phyloP scores from a whole-genome alignment of 495 filamentous ascomycete species.

The Aeminium ludgeri region DNA sequence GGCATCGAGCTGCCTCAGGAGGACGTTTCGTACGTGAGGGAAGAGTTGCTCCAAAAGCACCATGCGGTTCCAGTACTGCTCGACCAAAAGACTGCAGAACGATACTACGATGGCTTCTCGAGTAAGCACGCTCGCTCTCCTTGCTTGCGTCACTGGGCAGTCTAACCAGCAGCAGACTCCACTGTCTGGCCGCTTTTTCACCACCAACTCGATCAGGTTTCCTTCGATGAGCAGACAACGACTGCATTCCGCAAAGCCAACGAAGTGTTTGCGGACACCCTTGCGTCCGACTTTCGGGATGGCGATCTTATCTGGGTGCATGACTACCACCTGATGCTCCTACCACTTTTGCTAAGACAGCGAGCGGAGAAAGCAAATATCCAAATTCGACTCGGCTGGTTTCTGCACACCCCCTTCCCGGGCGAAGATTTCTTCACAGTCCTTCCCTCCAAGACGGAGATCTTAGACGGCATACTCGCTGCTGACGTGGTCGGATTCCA shows the following conservation, averaged over 20 bases:
- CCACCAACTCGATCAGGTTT: slow-evolving; percentile 83
- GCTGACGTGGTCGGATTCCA: slow-evolving; percentile 84
- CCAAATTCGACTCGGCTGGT: slow-evolving; percentile 53
- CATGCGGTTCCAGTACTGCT: slow-evolving; percentile 37
- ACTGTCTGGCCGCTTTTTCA: slow-evolving; percentile 90
- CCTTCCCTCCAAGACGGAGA: slow-evolving; percentile 62
- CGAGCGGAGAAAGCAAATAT: slow-evolving; percentile 42
- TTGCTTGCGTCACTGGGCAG: not conserved
- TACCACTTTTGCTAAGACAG: slow-evolving; percentile 67
- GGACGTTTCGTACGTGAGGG: slow-evolving; percentile 22
- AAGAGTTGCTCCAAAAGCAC: slow-evolving; percentile 29
- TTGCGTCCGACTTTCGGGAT: slow-evolving; percentile 51
- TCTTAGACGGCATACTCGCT: slow-evolving; percentile 59
- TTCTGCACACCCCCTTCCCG: slow-evolving; percentile 83
- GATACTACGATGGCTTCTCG: slow-evolving; percentile 43
- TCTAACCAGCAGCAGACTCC: slow-evolving; percentile 40
- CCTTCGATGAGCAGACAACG: slow-evolving; percentile 73
- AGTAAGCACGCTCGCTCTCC: slow-evolving; percentile 36
- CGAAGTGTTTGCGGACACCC: slow-evolving; percentile 58
- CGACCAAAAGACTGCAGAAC: slow-evolving; percentile 33
- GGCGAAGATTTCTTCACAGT: slow-evolving; percentile 78
- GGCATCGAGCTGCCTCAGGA: slow-evolving; percentile 49
- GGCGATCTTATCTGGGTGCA: slow-evolving; percentile 84
- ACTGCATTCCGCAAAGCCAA: slow-evolving; percentile 75
- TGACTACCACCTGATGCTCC: slow-evolving; percentile 85